Base-by-base conservation (phyloP, 345 rosid species). In the Citrus cavaleriei region DNA sequence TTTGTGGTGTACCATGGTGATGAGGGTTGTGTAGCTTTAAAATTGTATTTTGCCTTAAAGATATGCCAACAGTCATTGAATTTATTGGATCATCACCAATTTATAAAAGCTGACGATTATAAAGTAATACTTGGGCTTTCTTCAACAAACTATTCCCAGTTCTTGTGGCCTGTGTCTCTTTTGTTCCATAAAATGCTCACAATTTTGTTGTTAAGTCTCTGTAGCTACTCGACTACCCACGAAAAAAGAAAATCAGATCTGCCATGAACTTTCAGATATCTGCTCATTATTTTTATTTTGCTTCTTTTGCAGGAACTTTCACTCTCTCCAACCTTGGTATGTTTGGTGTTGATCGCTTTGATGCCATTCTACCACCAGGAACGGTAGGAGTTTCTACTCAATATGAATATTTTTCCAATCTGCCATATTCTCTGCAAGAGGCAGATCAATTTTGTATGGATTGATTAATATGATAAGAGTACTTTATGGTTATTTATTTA, bases 241-340 rank as follows among this genome's bases (percentile, higher is more conserved):
- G 55, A 5, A 54, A 18, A 54, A 18, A 18, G 22, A 32, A 13
- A 34, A 24, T 59, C 38, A 6, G 35, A 63, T 12, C 21, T 12
- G 18, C 18, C 10, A 63, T 63, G 35, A 27, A 59, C 27, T 22
- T 10, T 59, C 62, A n/a, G 62, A 55, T 55, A 18, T 75, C 46
- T 28, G 55, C 71, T 66, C 73, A 55, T 61, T 60, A 25, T 67
- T 58, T 28, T 37, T 75, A 60, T 75, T 75, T 30, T 30, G 25
- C 14, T 79, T 38, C 58, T n/a, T 78, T 61, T 74, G 61, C 86
- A 96, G 99, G 98, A 61, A 96, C 98, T 24, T 96, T 96, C 77
- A 94, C 99, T 70, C 90, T 95, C 61, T 95, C 99, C 64, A 95
- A 95, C 91, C 97, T 96, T 54, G 98, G 98, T 82, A 96, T 96